Percentiles rank a stretch among this genome's conserved stretches.
Conservation (phyloP, 2,329 filamentous ascomycete genomes). For the Botrytis byssoidea region DNA sequence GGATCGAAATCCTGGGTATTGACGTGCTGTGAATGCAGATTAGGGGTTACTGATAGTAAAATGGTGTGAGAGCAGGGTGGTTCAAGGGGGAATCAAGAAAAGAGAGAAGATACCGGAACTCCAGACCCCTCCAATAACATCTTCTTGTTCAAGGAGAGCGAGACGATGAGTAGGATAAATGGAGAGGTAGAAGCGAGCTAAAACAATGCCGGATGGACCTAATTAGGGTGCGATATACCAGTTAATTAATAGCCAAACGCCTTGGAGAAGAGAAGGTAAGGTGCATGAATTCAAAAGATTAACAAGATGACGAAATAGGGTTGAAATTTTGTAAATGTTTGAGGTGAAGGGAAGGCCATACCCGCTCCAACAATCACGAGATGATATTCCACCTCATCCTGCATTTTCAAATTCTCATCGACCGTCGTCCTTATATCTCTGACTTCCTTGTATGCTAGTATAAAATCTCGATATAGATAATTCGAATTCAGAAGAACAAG, state of each 20-base stretch:
- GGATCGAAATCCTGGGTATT: conserved; percentile 37
- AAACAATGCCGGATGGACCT: neutral
- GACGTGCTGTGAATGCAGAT: conserved; percentile 26
- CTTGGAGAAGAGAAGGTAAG: no score
- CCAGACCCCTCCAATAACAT: neutral
- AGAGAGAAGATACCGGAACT: neutral
- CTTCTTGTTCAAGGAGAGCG: neutral
- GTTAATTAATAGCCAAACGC: neutral
- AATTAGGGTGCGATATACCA: neutral
- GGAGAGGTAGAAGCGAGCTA: neutral
- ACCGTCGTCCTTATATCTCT: neutral
- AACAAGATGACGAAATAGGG: neutral
- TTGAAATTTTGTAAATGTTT: neutral
- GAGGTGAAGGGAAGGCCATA: neutral
- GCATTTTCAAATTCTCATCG: neutral
- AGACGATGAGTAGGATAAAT: neutral
- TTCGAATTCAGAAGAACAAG: neutral
- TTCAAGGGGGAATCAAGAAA: neutral
- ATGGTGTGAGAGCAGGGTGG: no score
- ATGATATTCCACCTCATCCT: neutral
- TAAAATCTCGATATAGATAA: neutral
- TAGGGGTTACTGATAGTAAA: neutral
- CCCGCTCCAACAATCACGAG: neutral
- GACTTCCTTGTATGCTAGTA: neutral
- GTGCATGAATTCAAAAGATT: neutral